A percentile compares a stretch with the other conserved stretches of the same genome.
phyloP scores from a whole-genome alignment of 306 rosid species.

The Rosa multiflora region DNA sequence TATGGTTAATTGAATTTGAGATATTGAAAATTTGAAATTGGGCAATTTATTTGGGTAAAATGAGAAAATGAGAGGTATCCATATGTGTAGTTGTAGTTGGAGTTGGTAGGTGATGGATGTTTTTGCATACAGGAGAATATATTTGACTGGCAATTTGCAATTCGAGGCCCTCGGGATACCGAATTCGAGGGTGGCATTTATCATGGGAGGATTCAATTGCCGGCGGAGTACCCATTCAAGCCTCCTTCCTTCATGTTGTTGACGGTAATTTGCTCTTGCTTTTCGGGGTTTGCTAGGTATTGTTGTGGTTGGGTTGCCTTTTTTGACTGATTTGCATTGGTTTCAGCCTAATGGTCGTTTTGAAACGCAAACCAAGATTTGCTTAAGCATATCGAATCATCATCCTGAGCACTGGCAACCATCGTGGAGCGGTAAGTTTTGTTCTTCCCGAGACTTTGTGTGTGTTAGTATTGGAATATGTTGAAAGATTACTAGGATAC shows the following conservation, averaged over 20 bases:
- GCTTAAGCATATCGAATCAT: slow-evolving; percentile 96
- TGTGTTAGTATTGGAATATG: not conserved
- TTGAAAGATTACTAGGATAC: not conserved
- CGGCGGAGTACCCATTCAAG: slow-evolving; percentile 86
- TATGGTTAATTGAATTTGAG: not conserved
- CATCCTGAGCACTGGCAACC: slow-evolving; percentile 99
- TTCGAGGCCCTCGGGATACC: slow-evolving; percentile 64
- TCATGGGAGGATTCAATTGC: slow-evolving; percentile 82
- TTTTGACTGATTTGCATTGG: slow-evolving; percentile 17
- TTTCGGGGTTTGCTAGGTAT: slow-evolving; percentile 7
- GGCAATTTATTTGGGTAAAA: not conserved
- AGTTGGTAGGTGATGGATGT: no score
- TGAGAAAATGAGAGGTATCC: no score
- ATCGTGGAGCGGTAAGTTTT: slow-evolving; percentile 83
- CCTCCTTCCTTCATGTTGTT: slow-evolving; percentile 90
- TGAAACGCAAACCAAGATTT: slow-evolving; percentile 92
- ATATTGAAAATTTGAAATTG: not conserved
- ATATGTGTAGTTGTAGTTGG: no score
- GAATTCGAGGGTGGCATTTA: slow-evolving; percentile 92
- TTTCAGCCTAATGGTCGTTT: slow-evolving; percentile 94
- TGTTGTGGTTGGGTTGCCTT: not conserved
- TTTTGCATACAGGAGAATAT: slow-evolving; percentile 69
- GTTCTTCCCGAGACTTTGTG: not conserved
- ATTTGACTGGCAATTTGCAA: slow-evolving; percentile 96
- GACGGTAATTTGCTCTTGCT: slow-evolving; percentile 50